phyloP scores from a whole-genome alignment of 2,329 filamentous ascomycete species.

The Fusarium acutatum region DNA sequence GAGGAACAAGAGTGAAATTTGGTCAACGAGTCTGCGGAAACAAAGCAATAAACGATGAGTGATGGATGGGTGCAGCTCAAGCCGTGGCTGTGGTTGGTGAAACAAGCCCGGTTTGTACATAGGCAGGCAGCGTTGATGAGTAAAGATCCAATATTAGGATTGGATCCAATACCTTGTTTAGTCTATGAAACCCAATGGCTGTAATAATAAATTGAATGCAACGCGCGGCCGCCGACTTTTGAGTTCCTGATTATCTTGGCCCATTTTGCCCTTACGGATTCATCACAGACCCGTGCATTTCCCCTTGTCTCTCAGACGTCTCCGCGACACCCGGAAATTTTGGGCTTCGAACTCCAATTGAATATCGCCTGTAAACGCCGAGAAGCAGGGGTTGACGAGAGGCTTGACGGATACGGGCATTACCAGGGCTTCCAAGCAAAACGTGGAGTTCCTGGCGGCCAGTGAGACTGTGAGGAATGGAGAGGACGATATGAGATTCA shows the following conservation, averaged over 20 bases:
- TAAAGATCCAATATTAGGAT: background rate
- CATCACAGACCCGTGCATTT: background rate
- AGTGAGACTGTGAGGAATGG: conserved; percentile 10
- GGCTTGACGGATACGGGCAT: conserved; percentile 22
- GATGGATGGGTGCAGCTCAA: conserved; percentile 21
- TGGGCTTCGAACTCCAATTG: conserved; percentile 16
- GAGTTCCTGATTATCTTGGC: conserved; percentile 19
- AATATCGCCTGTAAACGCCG: conserved; percentile 26
- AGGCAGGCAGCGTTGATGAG: background rate
- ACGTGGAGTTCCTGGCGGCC: conserved; percentile 9
- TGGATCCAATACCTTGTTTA: background rate
- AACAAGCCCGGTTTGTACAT: conserved; percentile 24
- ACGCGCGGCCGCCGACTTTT: conserved; percentile 23
- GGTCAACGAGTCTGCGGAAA: conserved; percentile 1
- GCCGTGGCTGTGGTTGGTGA: conserved; percentile 26
- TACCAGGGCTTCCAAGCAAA: background rate
- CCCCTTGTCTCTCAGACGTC: background rate
- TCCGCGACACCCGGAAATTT: conserved; percentile 9
- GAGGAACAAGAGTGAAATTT: background rate
- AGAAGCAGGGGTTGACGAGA: conserved; percentile 20
- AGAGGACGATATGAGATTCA: background rate
- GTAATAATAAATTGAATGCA: conserved; percentile 8
- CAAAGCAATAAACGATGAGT: conserved; percentile 10
- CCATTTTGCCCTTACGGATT: conserved; percentile 16
- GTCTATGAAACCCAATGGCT: background rate